These are phyloP conservation scores for Haplosporangium gracile DNA, from an alignment of 192 early-diverging fungal species.

Conservation along the genomic window DNA sequence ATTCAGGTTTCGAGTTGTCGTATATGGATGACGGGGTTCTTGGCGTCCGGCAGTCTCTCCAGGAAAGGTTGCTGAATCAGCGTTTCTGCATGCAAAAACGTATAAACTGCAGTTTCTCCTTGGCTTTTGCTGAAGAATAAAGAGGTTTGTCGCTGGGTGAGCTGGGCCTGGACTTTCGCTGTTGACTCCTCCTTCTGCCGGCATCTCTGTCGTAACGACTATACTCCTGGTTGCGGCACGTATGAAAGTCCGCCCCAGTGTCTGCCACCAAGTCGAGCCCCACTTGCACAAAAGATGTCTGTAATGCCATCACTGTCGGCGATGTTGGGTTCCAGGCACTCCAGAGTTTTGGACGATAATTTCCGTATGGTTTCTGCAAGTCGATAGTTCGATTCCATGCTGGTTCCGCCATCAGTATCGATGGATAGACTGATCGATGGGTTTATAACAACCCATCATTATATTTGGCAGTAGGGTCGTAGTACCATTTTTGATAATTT, in stretches of 20 bases:
- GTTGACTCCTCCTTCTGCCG: neutral
- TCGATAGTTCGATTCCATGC: slow-evolving; percentile 18
- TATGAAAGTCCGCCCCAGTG: neutral
- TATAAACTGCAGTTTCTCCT: neutral
- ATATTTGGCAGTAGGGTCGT: neutral
- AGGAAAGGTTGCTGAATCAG: slow-evolving; percentile 23
- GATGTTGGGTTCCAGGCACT: neutral
- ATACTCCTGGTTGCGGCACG: neutral
- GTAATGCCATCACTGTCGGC: neutral
- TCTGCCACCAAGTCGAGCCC: neutral
- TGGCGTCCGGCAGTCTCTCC: neutral
- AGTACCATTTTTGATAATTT: slow-evolving; percentile 13
- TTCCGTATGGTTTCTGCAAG: neutral
- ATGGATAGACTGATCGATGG: slow-evolving; percentile 41
- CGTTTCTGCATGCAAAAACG: slow-evolving; percentile 19
- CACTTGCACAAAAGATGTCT: neutral
- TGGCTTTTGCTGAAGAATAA: neutral
- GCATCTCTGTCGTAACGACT: neutral
- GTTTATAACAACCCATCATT: neutral
- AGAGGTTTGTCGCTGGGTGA: neutral
- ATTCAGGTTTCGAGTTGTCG: neutral
- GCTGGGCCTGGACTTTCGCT: neutral
- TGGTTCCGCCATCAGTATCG: neutral
- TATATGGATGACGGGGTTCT: neutral
- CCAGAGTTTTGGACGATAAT: neutral